Conservation (phyloP, 495 filamentous ascomycete species). For the Aspergillus campestris region DNA sequence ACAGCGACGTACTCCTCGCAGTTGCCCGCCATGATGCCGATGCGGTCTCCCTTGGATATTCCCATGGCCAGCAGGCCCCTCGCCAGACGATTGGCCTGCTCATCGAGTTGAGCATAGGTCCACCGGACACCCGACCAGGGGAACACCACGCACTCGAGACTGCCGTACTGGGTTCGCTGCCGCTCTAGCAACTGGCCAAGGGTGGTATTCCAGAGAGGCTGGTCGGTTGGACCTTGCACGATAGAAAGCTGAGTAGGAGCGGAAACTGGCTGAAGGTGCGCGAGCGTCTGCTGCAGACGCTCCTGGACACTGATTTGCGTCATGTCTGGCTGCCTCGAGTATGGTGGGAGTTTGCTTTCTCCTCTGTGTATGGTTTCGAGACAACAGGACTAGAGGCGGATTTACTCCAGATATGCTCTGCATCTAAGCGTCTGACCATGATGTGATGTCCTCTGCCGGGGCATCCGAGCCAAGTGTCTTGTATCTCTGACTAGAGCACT, state of each 20-base stretch:
- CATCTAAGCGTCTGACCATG: too few species aligned
- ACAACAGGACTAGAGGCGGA: too few species aligned
- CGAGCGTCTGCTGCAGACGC: conserved; percentile 32
- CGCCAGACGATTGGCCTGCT: conserved; percentile 50
- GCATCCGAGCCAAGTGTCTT: too few species aligned
- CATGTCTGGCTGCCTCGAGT: too few species aligned
- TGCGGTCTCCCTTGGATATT: conserved; percentile 52
- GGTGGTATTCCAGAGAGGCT: conserved; percentile 51
- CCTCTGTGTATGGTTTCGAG: too few species aligned
- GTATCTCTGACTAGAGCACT: too few species aligned
- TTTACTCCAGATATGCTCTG: too few species aligned
- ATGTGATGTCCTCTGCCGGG: too few species aligned
- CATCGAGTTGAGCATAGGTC: conserved; percentile 57
- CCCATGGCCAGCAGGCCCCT: conserved; percentile 50
- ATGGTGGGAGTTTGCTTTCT: too few species aligned
- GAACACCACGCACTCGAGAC: conserved; percentile 53
- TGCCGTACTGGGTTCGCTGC: conserved; percentile 52
- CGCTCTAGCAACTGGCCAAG: conserved; percentile 53
- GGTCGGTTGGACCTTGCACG: conserved; percentile 51
- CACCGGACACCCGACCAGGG: conserved; percentile 58
- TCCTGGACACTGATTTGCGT: too few species aligned
- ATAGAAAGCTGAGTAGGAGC: conserved; percentile 34
- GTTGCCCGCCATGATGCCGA: conserved; percentile 65
- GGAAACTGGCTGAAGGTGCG: conserved; percentile 19
- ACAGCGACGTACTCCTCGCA: conserved; percentile 61